Evolutionary conservation across 2,329 filamentous ascomycete genomes (phyloP).

Genomic region (Diplodia corticola): DNA sequence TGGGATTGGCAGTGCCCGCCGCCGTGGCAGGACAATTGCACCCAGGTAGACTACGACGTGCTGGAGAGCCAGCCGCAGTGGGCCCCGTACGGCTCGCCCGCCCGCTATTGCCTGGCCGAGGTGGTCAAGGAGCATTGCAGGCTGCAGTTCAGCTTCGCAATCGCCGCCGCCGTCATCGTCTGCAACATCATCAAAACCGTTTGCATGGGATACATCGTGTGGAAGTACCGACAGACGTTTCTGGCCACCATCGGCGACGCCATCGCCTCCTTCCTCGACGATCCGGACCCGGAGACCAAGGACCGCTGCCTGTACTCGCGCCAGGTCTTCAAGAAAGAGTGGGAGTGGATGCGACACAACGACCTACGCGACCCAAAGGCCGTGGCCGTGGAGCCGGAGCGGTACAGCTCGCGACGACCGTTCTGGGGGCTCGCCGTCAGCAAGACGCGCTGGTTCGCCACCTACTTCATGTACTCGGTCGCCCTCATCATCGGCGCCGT

Average conservation of each 20-base stretch:
- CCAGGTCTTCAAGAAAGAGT: constrained; percentile 16
- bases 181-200: constrained; percentile 30
- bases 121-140: constrained; percentile 26
- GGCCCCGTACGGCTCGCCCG: constrained; percentile 26
- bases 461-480: constrained; percentile 1
- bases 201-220: constrained; percentile 25
- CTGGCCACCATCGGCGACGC: constrained; percentile 34
- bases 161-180: constrained; percentile 27
- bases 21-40: constrained; percentile 2
- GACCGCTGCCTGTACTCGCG: constrained; percentile 27
- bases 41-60: background rate
- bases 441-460: constrained; percentile 13
- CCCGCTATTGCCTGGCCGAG: constrained; percentile 27
- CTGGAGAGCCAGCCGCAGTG: constrained; percentile 19
- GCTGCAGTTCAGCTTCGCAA: constrained; percentile 26
- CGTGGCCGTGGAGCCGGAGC: background rate
- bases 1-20: background rate
- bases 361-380: background rate
- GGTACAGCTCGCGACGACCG: background rate
- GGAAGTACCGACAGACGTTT: constrained; percentile 21
- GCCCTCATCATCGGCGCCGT: constrained; percentile 20
- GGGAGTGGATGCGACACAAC: constrained; percentile 6
- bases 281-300: constrained; percentile 29
- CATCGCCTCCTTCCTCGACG: constrained; percentile 30
- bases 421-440: constrained; percentile 12